Base-by-base conservation (phyloP, 768 basidiomycete species). In the Boletus tylopilopsis region DNA sequence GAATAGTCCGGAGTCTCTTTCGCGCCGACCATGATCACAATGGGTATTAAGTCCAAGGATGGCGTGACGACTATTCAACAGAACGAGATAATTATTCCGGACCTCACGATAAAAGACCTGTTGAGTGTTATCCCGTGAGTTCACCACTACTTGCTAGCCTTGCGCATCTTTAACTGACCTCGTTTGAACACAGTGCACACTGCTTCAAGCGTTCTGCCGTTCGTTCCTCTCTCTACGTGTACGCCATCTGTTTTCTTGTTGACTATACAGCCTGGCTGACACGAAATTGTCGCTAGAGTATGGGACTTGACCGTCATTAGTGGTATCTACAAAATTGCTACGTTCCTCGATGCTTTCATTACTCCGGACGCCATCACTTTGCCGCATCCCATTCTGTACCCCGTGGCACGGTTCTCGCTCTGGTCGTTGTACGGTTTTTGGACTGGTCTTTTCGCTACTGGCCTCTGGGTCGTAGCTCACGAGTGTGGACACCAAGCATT, bases 401-500 rank as follows among this genome's bases (percentile, higher is more conserved):
- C 80, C 23, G 71, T 79, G 34, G 80, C 81, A 36, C 76, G 81
- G 35, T 68, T 89, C 57, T 73, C 81, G 1, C 59, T 93, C 27
- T 94, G 91, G 91, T 74, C 85, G 3, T 56, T 89, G 36, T 95
- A 95, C 68, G 77, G 83, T 25, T 88, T 95, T 71, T 80, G 78
- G 64, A 72, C 85, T 6, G 94, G 95, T 47, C 81, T 95, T 25
- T 88, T 93, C 52, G 85, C 77, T 5, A 97, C 94, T 18, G 95
- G 95, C 51, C 74, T 97, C 44, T 97, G 95, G 95, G 87, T 94
- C 56, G 74, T 95, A 51, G 94, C 86, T 39, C 93, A 95, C 64
- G 94, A 97, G 71, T 94, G 91, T 59, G 95, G 95, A 25, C 95
- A 99, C 68, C 93, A 95, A 68, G 89, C 90, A 0, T 99, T 92